A percentile compares a stretch with the other conserved stretches of the same genome.
phyloP scores from a whole-genome alignment of 805 yeast species.

The Tetrapisispora taiwanensis region DNA sequence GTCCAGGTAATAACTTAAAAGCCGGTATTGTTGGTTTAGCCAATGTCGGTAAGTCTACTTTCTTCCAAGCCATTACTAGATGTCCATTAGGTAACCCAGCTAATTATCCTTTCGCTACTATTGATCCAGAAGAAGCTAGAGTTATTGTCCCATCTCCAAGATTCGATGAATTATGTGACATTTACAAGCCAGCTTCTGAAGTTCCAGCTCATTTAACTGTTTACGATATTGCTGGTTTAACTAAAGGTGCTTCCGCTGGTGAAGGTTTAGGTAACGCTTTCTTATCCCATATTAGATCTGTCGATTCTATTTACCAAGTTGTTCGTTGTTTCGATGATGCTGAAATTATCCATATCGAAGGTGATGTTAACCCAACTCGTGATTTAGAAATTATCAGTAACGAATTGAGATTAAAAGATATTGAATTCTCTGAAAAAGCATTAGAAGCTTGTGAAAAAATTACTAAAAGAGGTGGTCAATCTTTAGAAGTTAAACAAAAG shows the following conservation, averaged over 20 bases:
- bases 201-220: constrained; percentile 91
- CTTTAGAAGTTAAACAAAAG: constrained; percentile 79
- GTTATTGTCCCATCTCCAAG: constrained; percentile 88
- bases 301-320: constrained; percentile 95
- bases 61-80: constrained; percentile 71
- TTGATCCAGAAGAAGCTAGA: constrained; percentile 96
- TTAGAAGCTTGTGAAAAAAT: constrained; percentile 68
- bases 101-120: constrained; percentile 75
- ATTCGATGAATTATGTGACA: constrained; percentile 61
- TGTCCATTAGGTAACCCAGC: constrained; percentile 64
- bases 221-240: constrained; percentile 95
- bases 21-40: constrained; percentile 76
- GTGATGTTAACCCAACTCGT: constrained; percentile 90
- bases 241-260: constrained; percentile 93
- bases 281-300: constrained; percentile 92
- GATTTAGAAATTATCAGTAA: constrained; percentile 86
- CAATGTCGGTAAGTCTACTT: constrained; percentile 71
- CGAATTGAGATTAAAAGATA: constrained; percentile 92
- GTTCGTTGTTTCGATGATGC: constrained; percentile 97
- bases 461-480: constrained; percentile 81
- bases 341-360: constrained; percentile 93
- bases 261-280: constrained; percentile 98
- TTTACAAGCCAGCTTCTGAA: constrained; percentile 74
- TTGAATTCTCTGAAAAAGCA: constrained; percentile 84
- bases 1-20: constrained; percentile 54